Evolutionary conservation across 2,329 filamentous ascomycete species (phyloP), one percentile per base, ranked within the genome.

Genomic region (Talaromyces sp.): DNA sequence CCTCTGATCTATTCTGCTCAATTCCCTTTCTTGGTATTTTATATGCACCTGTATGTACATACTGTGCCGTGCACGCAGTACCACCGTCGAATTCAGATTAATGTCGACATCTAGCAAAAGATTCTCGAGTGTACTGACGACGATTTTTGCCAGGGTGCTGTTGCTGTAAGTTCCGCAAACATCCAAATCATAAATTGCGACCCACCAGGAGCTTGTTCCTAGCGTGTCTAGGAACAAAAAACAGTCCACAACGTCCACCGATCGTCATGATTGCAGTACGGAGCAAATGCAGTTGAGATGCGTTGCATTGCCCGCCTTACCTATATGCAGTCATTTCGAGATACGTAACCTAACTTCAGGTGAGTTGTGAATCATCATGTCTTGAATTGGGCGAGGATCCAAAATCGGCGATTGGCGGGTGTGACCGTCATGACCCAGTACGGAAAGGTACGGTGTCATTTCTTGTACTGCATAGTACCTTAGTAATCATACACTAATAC

Each of bases 1-100:
- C 21, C 48, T 15, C 13, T 17, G 28, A 25, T 17, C 22, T 52
- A 25, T 50, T 22, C 13, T 37, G 13, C 2, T 22, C 13, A 21
- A 28, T 36, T 39, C 33, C 22, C 48, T 39, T 51, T 39, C 33
- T 15, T 36, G 48, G 33, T 52, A 19, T 39, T 33, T 3, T 39
- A 52, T 39, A 3, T 28, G 33, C 45, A 37, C 48, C 7, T 25
- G 33, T 37, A 54, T 54, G 39, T 54, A 56, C 22, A 56, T 50
- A 48, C 48, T 48, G 22, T 31, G 33, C 48, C 48, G 48, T 51
- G 48, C 33, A 9, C 31, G 13, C 31, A 21, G 11, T 46, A 37
- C 19, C 11, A 8, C 33, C 48, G 48, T 39, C 22, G 48, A 22
- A 39, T 25, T 39, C 31, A 45, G 33, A 28, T 28, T 36, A 33